These are phyloP conservation scores for Boletus sp. DNA, from an alignment of 768 basidiomycete species.

Conservation along the genomic window DNA sequence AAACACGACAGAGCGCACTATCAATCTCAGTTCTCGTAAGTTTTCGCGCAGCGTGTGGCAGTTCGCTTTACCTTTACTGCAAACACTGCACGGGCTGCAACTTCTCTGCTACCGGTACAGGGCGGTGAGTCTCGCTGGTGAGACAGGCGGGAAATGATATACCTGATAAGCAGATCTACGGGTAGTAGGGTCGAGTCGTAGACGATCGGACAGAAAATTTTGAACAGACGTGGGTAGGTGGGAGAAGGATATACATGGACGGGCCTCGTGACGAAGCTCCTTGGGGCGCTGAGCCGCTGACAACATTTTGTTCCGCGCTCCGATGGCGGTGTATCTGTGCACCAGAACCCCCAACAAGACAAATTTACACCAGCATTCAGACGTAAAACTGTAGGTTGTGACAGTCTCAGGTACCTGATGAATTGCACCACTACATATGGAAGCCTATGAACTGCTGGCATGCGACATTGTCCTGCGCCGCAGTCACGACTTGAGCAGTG, in stretches of 20 bases:
- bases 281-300: slow-evolving; percentile 6
- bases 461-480: background rate
- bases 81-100: background rate
- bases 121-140: background rate
- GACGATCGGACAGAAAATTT: background rate
- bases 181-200: slow-evolving; percentile 16
- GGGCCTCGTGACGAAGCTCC: background rate
- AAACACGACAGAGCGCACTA: background rate
- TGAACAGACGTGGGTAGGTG: slow-evolving; percentile 13
- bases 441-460: background rate
- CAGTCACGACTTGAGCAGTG: background rate
- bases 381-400: background rate
- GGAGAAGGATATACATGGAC: slow-evolving; percentile 18
- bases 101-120: background rate
- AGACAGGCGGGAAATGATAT: background rate
- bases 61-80: slow-evolving; percentile 4
- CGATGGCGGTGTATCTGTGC: slow-evolving; percentile 20
- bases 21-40: background rate
- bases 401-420: background rate
- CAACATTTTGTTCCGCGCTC: background rate
- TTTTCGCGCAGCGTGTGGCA: slow-evolving; percentile 5
- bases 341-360: background rate
- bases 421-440: background rate
- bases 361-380: background rate
- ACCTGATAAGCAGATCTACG: slow-evolving; percentile 12